Evolutionary conservation across 305 asterid species (phyloP).

Genomic region (Ilex paraguariensis): DNA sequence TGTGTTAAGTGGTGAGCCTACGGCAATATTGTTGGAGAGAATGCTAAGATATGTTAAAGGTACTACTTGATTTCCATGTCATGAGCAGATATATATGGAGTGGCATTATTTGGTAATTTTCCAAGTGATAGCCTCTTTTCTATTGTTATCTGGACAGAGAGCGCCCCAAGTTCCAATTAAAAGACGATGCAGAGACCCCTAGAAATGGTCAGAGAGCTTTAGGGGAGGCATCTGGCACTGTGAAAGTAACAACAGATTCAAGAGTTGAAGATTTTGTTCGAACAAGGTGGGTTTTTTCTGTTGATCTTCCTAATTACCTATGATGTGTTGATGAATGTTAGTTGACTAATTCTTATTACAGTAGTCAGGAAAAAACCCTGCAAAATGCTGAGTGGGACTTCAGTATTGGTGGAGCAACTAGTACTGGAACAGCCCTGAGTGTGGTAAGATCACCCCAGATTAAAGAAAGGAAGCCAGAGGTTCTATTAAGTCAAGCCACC

Average conservation of each 20-base stretch:
- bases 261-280: slow-evolving; percentile 48
- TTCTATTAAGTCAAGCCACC: slow-evolving; percentile 46
- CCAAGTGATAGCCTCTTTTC: neutral
- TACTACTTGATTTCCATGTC: neutral
- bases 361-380: slow-evolving; percentile 61
- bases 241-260: slow-evolving; percentile 54
- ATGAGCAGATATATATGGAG: too few species aligned
- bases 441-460: slow-evolving; percentile 79
- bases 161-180: slow-evolving; percentile 74
- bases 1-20: too few species aligned
- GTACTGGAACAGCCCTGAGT: slow-evolving; percentile 75
- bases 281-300: slow-evolving; percentile 57
- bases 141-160: slow-evolving; percentile 32
- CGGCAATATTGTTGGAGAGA: too few species aligned
- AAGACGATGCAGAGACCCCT: slow-evolving; percentile 55
- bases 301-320: slow-evolving; percentile 15
- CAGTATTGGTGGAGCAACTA: slow-evolving; percentile 72
- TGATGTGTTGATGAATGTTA: slow-evolving; percentile 14
- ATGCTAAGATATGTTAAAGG: too few species aligned
- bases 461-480: slow-evolving; percentile 73
- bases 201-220: slow-evolving; percentile 46
- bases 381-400: slow-evolving; percentile 91
- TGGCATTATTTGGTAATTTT: too few species aligned
- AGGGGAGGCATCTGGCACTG: slow-evolving; percentile 76
- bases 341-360: slow-evolving; percentile 30